phyloP scores from a whole-genome alignment of 2,329 filamentous ascomycete genomes.

The Parasarocladium wereldwijsianum region DNA sequence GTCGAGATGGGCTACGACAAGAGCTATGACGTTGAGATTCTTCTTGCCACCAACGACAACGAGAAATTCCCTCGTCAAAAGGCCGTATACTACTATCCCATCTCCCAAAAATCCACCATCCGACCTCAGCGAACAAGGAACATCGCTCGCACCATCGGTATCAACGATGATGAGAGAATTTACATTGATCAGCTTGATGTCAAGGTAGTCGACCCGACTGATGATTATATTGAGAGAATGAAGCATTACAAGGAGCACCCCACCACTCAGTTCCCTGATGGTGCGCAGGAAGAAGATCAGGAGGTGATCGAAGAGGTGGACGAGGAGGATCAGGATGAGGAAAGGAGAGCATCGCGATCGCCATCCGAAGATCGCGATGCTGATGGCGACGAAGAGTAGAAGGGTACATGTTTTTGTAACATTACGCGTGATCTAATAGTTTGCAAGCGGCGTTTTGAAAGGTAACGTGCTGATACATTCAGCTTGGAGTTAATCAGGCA shows the following conservation, averaged over 20 bases:
- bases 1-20: constrained; percentile 38
- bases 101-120: constrained; percentile 49
- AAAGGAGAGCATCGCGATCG: constrained; percentile 10
- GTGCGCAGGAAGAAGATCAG: constrained; percentile 28
- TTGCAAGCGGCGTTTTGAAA: too few species aligned
- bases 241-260: constrained; percentile 37
- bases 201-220: constrained; percentile 37
- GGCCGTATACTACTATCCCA: constrained; percentile 53
- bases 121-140: constrained; percentile 49
- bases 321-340: constrained; percentile 15
- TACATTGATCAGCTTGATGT: constrained; percentile 42
- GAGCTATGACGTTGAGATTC: constrained; percentile 50
- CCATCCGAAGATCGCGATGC: constrained; percentile 10
- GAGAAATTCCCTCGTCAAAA: constrained; percentile 34
- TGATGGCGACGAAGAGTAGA: constrained; percentile 16
- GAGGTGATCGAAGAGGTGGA: constrained; percentile 16
- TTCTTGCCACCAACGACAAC: constrained; percentile 43
- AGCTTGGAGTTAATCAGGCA: too few species aligned
- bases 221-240: constrained; percentile 36
- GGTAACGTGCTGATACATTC: too few species aligned
- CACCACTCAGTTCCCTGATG: constrained; percentile 10
- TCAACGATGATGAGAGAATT: constrained; percentile 32
- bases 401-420: neutral
- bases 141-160: constrained; percentile 37
- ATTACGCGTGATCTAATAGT: too few species aligned